Base-by-base conservation (phyloP, 2,329 filamentous ascomycete genomes). In the Sporothrix phasma region DNA sequence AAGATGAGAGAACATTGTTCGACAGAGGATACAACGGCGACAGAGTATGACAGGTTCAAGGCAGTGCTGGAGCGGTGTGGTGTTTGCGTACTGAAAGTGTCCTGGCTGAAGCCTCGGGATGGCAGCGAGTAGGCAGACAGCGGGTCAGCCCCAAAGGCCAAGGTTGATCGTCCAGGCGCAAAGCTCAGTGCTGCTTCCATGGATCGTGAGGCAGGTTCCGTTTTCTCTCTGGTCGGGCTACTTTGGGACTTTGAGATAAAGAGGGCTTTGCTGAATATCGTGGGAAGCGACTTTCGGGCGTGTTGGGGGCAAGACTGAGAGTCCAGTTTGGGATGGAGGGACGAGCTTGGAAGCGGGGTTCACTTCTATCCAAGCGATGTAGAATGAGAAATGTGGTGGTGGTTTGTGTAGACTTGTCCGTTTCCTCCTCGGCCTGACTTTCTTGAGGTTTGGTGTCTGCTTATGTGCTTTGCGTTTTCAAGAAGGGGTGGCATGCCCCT, bases 41-140 rank as follows among this genome's bases (percentile, higher is more conserved):
- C 7, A 24, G 17, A 39, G 1, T 29, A 17, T 13, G 26, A 56
- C n/a, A 62, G 46, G 59, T 37, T 41, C 17, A 24, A 39, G 37
- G 31, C 43, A 61, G 37, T 37, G 26, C 43, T 61, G 41, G 29
- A 24, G 43, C 17, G 43, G 37, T 61, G 43, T n/a, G 39, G 24
- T 34, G 13, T 61, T 43, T 60, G 62, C 67, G 43, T 68, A 68
- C 67, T 65, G 54, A 65, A 65, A 62, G 62, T 66, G 56, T 66
- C 66, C 31, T 66, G 67, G 60, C 54, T 37, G 3, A 64, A 34
- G 7, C 54, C 64, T 11, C 65, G 54, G 24, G 65, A 64, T 19
- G 65, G 61, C 45, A 66, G 49, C 7, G 66, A 49, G 31, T 60
- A 68, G 41, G 61, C 51, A 8, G 66, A 47, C 26, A 68, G 60